Conservation (phyloP, 1,284 basidiomycete genomes). For the Cystobasidium slooffiae region DNA sequence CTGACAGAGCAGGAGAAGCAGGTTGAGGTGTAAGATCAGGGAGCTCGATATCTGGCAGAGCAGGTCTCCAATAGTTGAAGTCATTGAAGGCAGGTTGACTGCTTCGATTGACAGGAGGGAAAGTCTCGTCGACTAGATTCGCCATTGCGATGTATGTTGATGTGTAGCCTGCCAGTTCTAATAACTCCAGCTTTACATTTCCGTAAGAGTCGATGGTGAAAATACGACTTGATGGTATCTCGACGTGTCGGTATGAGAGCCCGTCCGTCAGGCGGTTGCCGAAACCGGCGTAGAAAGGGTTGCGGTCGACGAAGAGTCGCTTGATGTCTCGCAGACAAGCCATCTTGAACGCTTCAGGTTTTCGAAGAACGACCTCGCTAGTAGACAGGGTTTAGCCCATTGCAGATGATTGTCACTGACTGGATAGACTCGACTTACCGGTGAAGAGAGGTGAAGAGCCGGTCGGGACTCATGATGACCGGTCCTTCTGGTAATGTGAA, state of each 20-base stretch:
- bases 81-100: slow-evolving; percentile 90
- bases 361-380: slow-evolving; percentile 96
- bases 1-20: slow-evolving; percentile 87
- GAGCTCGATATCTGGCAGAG: slow-evolving; percentile 67
- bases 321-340: slow-evolving; percentile 96
- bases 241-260: slow-evolving; percentile 92
- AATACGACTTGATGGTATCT: slow-evolving; percentile 90
- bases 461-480: slow-evolving; percentile 98
- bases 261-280: slow-evolving; percentile 99
- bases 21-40: slow-evolving; percentile 78
- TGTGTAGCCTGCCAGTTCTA: slow-evolving; percentile 95
- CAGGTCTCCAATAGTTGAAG: slow-evolving; percentile 93
- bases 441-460: slow-evolving; percentile 91
- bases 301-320: slow-evolving; percentile 69
- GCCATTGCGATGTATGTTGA: slow-evolving; percentile 98
- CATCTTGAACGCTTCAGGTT: slow-evolving; percentile 99
- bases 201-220: slow-evolving; percentile 97
- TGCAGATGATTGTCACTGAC: slow-evolving; percentile 39
- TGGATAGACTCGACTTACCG: slow-evolving; percentile 64
- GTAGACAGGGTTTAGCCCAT: no score
- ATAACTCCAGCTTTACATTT: slow-evolving; percentile 95
- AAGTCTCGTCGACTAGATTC: slow-evolving; percentile 98
- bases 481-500: slow-evolving; percentile 96
- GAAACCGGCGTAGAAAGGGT: slow-evolving; percentile 94
- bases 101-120: slow-evolving; percentile 90